Percentiles rank a stretch among this genome's conserved stretches.
Conservation (phyloP, 306 rosid species). For the Medicago ruthenica region DNA sequence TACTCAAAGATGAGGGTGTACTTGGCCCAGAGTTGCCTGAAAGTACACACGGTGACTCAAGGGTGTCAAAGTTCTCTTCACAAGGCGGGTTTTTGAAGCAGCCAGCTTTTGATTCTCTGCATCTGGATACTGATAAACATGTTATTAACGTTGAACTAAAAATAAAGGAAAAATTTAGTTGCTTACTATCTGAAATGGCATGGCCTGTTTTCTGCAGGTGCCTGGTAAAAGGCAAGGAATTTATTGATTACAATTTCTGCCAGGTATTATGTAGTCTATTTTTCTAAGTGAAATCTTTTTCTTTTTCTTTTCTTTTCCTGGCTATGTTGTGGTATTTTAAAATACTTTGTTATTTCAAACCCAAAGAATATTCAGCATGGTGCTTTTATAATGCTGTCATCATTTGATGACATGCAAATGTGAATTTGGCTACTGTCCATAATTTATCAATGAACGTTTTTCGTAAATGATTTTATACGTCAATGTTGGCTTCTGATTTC, state of each 20-base stretch:
- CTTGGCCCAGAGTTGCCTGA: constrained; percentile 45
- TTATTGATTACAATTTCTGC: constrained; percentile 67
- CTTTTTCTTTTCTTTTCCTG: not conserved
- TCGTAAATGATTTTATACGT: constrained; percentile 29
- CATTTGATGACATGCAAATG: constrained; percentile 31
- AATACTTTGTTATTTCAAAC: constrained; percentile 1
- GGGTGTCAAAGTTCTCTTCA: constrained; percentile 56
- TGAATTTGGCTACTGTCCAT: constrained; percentile 14
- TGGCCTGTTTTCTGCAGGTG: constrained; percentile 81
- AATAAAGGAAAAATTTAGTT: constrained; percentile 57
- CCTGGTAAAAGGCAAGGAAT: constrained; percentile 82
- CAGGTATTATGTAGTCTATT: constrained; percentile 63
- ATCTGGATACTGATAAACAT: constrained; percentile 46
- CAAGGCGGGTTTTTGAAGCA: constrained; percentile 93
- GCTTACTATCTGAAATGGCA: constrained; percentile 67
- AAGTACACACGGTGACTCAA: constrained; percentile 43
- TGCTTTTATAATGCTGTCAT: constrained; percentile 20
- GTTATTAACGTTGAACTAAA: constrained; percentile 49
- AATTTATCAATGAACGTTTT: constrained; percentile 24
- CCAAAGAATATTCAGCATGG: not conserved
- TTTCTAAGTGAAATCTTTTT: constrained; percentile 5
- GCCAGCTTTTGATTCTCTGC: constrained; percentile 60
- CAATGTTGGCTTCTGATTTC: constrained; percentile 18
- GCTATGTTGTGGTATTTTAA: constrained; percentile 2
- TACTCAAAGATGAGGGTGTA: constrained; percentile 67